Evolutionary conservation across 192 early-diverging fungal genomes (phyloP).

Genomic region (Linnemannia hyalina): DNA sequence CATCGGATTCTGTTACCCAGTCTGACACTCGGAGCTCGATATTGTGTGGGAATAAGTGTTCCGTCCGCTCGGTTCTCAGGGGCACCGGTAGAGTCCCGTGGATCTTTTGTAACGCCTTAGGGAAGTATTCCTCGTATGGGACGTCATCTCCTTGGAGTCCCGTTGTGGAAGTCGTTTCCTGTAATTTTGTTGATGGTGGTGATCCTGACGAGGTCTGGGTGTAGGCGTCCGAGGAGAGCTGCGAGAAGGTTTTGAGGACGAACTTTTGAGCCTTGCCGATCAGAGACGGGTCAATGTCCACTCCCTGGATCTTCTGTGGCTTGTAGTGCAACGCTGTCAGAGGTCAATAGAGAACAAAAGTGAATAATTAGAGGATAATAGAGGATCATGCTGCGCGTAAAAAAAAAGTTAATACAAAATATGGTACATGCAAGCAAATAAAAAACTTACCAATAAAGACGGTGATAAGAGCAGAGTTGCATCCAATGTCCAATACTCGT

Average conservation of each 20-base stretch:
- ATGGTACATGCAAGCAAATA: not conserved
- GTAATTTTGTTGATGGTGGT: constrained; percentile 42
- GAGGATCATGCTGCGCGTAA: not conserved
- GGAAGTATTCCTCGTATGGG: constrained; percentile 32
- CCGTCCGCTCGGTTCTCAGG: constrained; percentile 7
- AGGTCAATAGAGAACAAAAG: not conserved
- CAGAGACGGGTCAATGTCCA: constrained; percentile 81
- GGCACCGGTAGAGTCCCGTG: constrained; percentile 38
- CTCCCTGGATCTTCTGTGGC: constrained; percentile 71
- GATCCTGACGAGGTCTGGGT: not conserved
- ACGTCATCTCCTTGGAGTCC: not conserved
- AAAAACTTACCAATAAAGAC: constrained; percentile 62
- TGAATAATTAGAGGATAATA: not conserved
- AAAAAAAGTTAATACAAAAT: not conserved
- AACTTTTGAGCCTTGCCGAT: constrained; percentile 68
- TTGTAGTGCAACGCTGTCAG: constrained; percentile 63
- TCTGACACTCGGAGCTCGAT: constrained; percentile 70
- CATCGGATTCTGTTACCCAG: constrained; percentile 60
- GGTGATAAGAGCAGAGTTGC: constrained; percentile 78
- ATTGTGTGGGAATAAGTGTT: constrained; percentile 70
- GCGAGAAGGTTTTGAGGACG: constrained; percentile 60
- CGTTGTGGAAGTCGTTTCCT: constrained; percentile 7
- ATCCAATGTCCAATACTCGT: constrained; percentile 82
- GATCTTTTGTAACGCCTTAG: constrained; percentile 25
- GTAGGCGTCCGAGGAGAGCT: constrained; percentile 25